Evolutionary conservation across 805 yeast species (phyloP), one percentile per base, ranked within the genome.

Genomic region (Cyberlindnera euphorbiae): DNA sequence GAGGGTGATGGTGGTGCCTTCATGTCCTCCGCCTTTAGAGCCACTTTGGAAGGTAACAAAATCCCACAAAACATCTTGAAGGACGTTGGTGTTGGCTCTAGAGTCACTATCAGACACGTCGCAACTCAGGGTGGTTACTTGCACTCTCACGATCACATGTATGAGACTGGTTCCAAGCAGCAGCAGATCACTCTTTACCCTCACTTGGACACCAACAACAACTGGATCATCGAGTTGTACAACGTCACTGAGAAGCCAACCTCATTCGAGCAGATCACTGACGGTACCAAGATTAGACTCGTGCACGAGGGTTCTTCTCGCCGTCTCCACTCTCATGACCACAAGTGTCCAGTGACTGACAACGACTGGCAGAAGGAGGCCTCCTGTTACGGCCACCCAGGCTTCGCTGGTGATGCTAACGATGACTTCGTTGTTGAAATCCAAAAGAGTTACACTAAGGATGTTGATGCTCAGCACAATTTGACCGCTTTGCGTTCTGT

Each of bases 301-400:
- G 62, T 59, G 46, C 94, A 84, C 58, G 54, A n/a, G n/a, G n/a
- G 62, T 33, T 72, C 88, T 17, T 66, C 69, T 33, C 63, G 83
- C 55, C 75, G 93, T 67, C 69, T 84, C 54, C 94, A 84, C 60
- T 78, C 93, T 8, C 94, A 84, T 55, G 93, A 84, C 56, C 80
- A 81, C 50, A 79, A 83, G 59, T 79, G 89, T 17, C 85, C 90
- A 13, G 86, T 82, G 14, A 67, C 81, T 39, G 82, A 77, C 54
- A 60, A 53, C 28, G 95, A 84, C 52, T 84, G 93, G 93, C 89
- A 82, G 63, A 82, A 80, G 59, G 95, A 84, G 64, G 86, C 71
- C 14, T 72, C 87, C 4, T 69, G 79, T 61, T 84, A 84, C 56
- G 95, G 95, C 16, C 79, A 56, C 50, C 80, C 78, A 29, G 87